Evolutionary conservation across 306 rosid genomes (phyloP), one percentile per base, ranked within the genome.

Genomic region (Parietaria judaica): DNA sequence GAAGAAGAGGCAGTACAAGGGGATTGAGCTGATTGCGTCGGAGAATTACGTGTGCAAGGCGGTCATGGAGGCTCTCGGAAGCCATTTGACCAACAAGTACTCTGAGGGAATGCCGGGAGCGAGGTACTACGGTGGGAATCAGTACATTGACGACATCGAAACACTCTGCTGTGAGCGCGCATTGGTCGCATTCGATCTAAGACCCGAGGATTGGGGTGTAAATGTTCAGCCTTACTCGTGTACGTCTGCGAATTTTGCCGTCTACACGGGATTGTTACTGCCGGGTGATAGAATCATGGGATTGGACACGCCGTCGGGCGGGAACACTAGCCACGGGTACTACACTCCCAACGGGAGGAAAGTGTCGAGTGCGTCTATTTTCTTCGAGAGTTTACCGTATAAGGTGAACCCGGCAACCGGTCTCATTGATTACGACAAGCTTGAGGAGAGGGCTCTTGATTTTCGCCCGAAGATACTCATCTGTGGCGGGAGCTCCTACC

Each of bases 271-370:
- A 8, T 62, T 91, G 77, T 65, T 91, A 53, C 14, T 79, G 7
- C 98, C 98, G 0, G 95, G 96, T 1, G 98, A 91, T 75, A 73
- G 98, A 8, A 83, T 88, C 31, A 88, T 91, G 98, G 98, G 95
- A 65, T 65, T 91, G 80, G 98, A 91, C 72, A 83, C 98, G 4
- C 98, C 98, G 3, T 88, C 95, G 4, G 98, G 98, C 71, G 98
- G 98, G 72, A 88, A 91, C 54, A 86, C 96, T 16, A 91, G 98
- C 61, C 96, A 91, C 57, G 98, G 98, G 1, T 91, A 83, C 70
- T 91, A 79, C 65, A 83, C 92, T 11, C 96, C 92, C 0, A 88
- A 78, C 66, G 98, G 96, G 64, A 88, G 84, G 79, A 91, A 88
- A 44, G 88, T 88, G 70, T 85, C 98, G 0, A 87, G 86, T 51